Evolutionary conservation across 768 basidiomycete genomes (phyloP).

Genomic region (Chiua virens): DNA sequence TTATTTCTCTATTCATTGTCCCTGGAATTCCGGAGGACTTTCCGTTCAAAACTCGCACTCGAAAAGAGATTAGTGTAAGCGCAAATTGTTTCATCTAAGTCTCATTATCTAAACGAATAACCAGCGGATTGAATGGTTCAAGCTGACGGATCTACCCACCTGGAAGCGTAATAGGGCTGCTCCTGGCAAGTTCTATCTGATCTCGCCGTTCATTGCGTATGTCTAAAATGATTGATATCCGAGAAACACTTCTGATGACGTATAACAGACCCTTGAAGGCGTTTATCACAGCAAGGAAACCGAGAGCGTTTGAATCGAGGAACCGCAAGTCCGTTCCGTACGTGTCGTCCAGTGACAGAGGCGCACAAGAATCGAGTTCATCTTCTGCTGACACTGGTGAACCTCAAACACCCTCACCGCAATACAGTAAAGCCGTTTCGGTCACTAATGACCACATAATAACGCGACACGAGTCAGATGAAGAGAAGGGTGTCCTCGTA

Average conservation of each 20-base stretch:
- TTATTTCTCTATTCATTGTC: conserved; percentile 88
- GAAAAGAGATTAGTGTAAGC: conserved; percentile 96
- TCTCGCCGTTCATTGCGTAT: conserved; percentile 90
- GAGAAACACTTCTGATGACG: conserved; percentile 3
- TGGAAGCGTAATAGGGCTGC: conserved; percentile 79
- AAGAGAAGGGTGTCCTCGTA: conserved; percentile 25
- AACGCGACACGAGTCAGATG: conserved; percentile 34
- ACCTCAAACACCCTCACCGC: conserved; percentile 64
- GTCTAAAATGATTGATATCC: conserved; percentile 21
- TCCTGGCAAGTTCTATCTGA: conserved; percentile 88
- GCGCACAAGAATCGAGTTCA: conserved; percentile 64
- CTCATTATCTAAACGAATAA: conserved; percentile 7
- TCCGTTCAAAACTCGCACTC: conserved; percentile 87
- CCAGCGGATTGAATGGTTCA: conserved; percentile 98
- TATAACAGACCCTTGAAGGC: conserved; percentile 46
- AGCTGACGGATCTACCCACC: conserved; percentile 82
- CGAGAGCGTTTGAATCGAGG: conserved; percentile 38
- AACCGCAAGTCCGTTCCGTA: conserved; percentile 36
- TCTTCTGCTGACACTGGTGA: conserved; percentile 61
- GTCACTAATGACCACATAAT: conserved; percentile 14
- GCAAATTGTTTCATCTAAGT: conserved; percentile 1
- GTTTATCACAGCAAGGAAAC: conserved; percentile 66
- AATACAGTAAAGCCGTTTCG: conserved; percentile 44
- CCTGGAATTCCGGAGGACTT: conserved; percentile 86
- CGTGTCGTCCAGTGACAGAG: conserved; percentile 29